Percentiles rank a stretch among this genome's conserved stretches.
Evolutionary conservation across 2,329 filamentous ascomycete species (phyloP).

Genomic region (Fusarium succisae): DNA sequence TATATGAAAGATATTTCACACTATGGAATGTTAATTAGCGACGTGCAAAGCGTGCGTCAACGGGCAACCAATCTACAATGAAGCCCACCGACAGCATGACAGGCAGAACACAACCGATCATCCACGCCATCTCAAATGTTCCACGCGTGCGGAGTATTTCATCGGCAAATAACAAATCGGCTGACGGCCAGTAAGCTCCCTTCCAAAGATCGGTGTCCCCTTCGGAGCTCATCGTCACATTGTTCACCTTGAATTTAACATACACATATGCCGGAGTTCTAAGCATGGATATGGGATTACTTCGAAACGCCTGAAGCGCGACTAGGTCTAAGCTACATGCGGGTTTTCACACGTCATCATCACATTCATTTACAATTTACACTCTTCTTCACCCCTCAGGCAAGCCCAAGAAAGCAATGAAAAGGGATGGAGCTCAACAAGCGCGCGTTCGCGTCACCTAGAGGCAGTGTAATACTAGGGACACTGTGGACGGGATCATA

Average conservation of each 20-base stretch:
- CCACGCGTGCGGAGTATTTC: too few species aligned
- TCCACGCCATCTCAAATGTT: neutral
- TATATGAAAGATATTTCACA: rapidly evolving
- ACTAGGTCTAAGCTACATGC: too few species aligned
- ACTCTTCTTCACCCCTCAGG: conserved; percentile 47
- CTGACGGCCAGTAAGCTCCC: neutral
- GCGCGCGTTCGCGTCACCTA: conserved; percentile 49
- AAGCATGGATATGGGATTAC: too few species aligned
- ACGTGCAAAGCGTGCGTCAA: rapidly evolving
- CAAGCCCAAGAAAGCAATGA: conserved; percentile 50
- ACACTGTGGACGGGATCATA: conserved; percentile 49
- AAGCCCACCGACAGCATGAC: rapidly evolving
- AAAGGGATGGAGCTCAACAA: conserved; percentile 33
- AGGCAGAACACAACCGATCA: neutral
- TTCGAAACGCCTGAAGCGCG: too few species aligned
- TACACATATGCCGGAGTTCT: too few species aligned
- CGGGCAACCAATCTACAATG: rapidly evolving
- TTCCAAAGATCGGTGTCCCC: rapidly evolving
- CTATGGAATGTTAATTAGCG: rapidly evolving
- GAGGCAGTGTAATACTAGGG: conserved; percentile 55
- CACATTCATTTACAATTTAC: too few species aligned
- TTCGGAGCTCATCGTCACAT: neutral
- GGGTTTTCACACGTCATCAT: too few species aligned
- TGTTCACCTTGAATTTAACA: neutral
- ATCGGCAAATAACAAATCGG: rapidly evolving